Evolutionary conservation across 2,329 filamentous ascomycete species (phyloP), one percentile per base, ranked within the genome.

Genomic region (Ceratocystis ficicola): DNA sequence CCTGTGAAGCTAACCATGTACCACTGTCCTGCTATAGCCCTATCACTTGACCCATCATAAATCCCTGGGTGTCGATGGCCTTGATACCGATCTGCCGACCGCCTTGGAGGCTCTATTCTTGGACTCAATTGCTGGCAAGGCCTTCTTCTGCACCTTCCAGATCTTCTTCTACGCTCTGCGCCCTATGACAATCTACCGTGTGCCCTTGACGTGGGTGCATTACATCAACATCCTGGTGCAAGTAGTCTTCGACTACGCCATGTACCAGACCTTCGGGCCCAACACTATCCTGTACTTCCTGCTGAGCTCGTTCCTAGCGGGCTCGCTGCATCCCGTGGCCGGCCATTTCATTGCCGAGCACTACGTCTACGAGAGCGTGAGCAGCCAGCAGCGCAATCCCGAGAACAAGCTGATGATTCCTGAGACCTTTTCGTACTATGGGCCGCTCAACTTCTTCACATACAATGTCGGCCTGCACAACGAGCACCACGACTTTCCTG

Each of bases 31-130:
- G 41, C 30, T 25, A 46, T 70, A 90, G 83, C 94, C 94, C 3
- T 99, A 99, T 80, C 94, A 99, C 74, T 85, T 99, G 50, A 99
- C 94, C 1, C 94, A 99, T 78, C 94, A 99, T 83, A 99, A 99
- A 80, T 96, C 92, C 46, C 87, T 99, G 64, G 94, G 94, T 68
- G 93, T 99, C 63, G 90, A 96, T 72, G 94, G 94, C 66, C 84
- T 99, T 55, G 94, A 99, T 75, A 96, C 93, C 57, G 94, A 99
- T 73, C 86, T 99, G 32, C 94, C 94, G 28, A 97, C 94, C 20
- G 85, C 89, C 62, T 77, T 96, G 63, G 94, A 99, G 79, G 93
- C 91, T 69, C 77, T 95, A 73, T 88, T 99, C 75, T 86, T 99
- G 72, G 89, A 99, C 79, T 96, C 91, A 6, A 86, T 99, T 71